These are phyloP conservation scores for Leishmania martiniquensis DNA, from an alignment of 208 protist genomes.

Conservation along the genomic window DNA sequence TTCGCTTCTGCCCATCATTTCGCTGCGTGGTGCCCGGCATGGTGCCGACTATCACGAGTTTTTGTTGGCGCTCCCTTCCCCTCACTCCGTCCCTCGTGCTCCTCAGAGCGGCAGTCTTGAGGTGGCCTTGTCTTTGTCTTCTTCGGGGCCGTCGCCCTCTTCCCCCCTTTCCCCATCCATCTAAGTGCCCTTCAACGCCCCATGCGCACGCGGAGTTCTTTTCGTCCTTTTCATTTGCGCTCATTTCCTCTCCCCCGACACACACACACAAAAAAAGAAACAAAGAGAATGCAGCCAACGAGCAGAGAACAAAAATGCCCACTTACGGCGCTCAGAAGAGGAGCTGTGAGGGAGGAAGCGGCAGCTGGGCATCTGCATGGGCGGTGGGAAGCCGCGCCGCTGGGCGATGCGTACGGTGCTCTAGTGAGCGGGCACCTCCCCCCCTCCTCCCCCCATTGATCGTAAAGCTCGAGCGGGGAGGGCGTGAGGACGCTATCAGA, in stretches of 20 bases:
- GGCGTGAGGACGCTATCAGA: neutral
- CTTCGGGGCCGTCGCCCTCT: neutral
- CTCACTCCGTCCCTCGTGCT: neutral
- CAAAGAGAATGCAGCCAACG: neutral
- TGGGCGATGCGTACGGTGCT: neutral
- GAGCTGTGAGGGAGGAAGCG: too few relatives aligned
- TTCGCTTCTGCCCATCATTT: neutral
- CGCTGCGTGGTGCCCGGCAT: neutral
- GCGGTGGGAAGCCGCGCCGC: neutral
- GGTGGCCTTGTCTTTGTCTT: neutral
- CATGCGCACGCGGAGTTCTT: neutral
- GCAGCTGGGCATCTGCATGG: neutral
- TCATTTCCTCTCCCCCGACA: constrained; percentile 2
- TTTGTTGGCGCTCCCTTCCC: neutral
- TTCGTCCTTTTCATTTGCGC: neutral
- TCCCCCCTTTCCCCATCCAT: neutral
- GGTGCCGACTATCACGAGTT: neutral
- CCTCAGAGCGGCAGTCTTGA: neutral
- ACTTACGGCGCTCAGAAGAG: neutral
- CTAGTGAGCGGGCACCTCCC: neutral
- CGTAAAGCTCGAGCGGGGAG: neutral
- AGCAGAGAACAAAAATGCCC: neutral
- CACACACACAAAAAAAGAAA: neutral
- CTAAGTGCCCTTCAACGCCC: neutral
- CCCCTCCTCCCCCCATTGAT: neutral